Evolutionary conservation across 306 rosid genomes (phyloP).

Genomic region (Vachellia pachyceras): DNA sequence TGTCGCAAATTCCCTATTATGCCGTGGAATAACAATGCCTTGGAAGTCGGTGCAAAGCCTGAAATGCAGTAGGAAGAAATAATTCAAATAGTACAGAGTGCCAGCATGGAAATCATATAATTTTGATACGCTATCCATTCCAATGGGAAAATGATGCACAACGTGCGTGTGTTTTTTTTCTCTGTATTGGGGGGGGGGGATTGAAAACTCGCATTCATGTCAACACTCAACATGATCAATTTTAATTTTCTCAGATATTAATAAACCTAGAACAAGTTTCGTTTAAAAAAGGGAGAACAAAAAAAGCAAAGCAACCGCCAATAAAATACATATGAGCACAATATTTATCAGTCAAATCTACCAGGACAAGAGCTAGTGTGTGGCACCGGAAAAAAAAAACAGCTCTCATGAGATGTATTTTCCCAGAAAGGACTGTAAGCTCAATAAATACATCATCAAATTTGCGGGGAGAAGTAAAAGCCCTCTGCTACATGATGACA

Average conservation of each 20-base stretch:
- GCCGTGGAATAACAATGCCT: constrained; percentile 26
- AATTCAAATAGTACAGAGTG: constrained; percentile 14
- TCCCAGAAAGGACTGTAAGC: neutral
- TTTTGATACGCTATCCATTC: neutral
- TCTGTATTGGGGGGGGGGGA: too few relatives aligned
- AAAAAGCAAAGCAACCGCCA: neutral
- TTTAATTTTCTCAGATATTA: neutral
- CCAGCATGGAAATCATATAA: neutral
- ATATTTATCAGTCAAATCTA: neutral
- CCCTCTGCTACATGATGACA: neutral
- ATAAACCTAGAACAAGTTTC: neutral
- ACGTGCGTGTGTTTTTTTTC: neutral
- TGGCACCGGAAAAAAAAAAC: too few relatives aligned
- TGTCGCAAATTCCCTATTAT: constrained; percentile 28
- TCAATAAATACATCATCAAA: neutral
- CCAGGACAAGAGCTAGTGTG: too few relatives aligned
- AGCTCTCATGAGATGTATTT: neutral
- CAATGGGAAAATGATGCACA: neutral
- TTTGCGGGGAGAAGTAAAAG: neutral
- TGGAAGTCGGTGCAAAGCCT: constrained; percentile 33
- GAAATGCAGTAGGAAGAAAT: constrained; percentile 30
- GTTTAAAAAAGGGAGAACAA: neutral
- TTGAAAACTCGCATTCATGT: neutral
- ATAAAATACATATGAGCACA: neutral
- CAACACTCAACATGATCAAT: neutral